A percentile compares a stretch with the other conserved stretches of the same genome.
phyloP scores from a whole-genome alignment of 306 rosid genomes.

The Aeschynomene evenia region DNA sequence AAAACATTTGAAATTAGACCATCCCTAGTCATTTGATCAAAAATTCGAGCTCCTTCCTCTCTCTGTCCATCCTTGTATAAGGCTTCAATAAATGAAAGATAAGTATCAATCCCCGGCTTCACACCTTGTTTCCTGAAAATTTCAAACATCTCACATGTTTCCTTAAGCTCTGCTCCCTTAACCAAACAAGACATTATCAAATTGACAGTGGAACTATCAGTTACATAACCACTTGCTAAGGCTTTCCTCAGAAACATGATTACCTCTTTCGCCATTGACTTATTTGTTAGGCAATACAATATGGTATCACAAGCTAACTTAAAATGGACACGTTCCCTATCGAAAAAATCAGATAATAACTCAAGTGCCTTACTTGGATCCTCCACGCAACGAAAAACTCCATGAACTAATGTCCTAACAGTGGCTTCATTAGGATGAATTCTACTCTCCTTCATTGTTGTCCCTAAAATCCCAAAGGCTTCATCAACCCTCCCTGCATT shows the following conservation, averaged over 20 bases:
- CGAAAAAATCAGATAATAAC: constrained; percentile 48
- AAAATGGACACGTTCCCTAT: constrained; percentile 39
- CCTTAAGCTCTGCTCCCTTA: constrained; percentile 52
- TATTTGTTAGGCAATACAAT: constrained; percentile 59
- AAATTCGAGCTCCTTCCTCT: constrained; percentile 52
- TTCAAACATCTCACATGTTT: constrained; percentile 49
- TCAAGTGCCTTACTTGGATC: constrained; percentile 61
- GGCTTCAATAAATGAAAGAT: constrained; percentile 62
- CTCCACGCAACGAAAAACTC: constrained; percentile 59
- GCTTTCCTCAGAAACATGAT: constrained; percentile 46
- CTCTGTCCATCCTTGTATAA: constrained; percentile 46
- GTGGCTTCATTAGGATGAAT: constrained; percentile 71
- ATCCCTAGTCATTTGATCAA: constrained; percentile 48
- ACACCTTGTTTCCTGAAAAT: constrained; percentile 48
- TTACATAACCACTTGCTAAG: constrained; percentile 54
- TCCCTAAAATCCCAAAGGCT: constrained; percentile 58
- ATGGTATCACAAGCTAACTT: constrained; percentile 66
- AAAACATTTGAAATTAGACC: constrained; percentile 54
- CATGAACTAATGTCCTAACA: constrained; percentile 75
- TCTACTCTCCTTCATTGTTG: constrained; percentile 68
- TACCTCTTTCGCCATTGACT: constrained; percentile 59
- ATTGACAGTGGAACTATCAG: constrained; percentile 56
- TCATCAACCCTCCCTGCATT: constrained; percentile 72
- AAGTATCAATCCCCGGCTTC: constrained; percentile 54
- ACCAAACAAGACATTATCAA: constrained; percentile 62